These are phyloP conservation scores for Globisporangium yorkense DNA, from an alignment of 352 stramenopile species.

Conservation along the genomic window DNA sequence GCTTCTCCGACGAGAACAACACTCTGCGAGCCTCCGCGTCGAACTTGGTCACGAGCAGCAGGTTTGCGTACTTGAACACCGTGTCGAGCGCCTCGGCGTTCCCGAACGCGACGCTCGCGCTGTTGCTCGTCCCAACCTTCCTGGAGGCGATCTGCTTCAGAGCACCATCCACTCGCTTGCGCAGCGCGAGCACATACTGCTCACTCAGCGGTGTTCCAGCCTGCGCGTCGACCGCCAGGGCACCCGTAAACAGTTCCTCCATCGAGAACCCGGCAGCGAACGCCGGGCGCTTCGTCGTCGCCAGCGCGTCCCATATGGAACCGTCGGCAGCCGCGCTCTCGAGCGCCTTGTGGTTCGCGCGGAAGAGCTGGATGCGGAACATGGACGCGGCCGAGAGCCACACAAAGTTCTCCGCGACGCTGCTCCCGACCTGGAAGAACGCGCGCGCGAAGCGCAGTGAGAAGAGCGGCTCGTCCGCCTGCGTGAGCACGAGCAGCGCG, in stretches of 20 bases:
- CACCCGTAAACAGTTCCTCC: slow-evolving; percentile 16
- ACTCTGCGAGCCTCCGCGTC: slow-evolving; percentile 20
- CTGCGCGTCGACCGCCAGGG: slow-evolving; percentile 17
- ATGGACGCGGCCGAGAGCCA: slow-evolving; percentile 33
- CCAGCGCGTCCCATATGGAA: slow-evolving; percentile 32
- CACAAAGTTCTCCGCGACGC: slow-evolving; percentile 38
- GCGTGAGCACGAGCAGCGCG: slow-evolving; percentile 23
- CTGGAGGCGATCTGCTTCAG: slow-evolving; percentile 27
- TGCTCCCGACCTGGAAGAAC: slow-evolving; percentile 40
- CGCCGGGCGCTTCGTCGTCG: slow-evolving; percentile 1
- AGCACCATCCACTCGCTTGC: slow-evolving; percentile 28
- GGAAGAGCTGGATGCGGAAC: slow-evolving; percentile 52
- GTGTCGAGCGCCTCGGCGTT: slow-evolving; percentile 36
- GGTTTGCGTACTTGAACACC: slow-evolving; percentile 44
- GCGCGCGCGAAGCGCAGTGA: slow-evolving; percentile 18
- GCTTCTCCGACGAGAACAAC: slow-evolving; percentile 36
- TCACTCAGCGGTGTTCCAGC: slow-evolving; percentile 25
- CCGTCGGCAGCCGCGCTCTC: slow-evolving; percentile 12
- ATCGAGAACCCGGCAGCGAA: slow-evolving; percentile 7
- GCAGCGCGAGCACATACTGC: slow-evolving; percentile 32
- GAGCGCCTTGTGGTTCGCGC: slow-evolving; percentile 26
- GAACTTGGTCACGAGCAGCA: slow-evolving; percentile 38
- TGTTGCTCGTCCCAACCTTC: slow-evolving; percentile 12
- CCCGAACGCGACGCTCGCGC: slow-evolving; percentile 24
- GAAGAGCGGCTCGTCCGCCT: slow-evolving; percentile 12